Conservation (phyloP, 768 basidiomycete species). For the Leccinum barrowsii region DNA sequence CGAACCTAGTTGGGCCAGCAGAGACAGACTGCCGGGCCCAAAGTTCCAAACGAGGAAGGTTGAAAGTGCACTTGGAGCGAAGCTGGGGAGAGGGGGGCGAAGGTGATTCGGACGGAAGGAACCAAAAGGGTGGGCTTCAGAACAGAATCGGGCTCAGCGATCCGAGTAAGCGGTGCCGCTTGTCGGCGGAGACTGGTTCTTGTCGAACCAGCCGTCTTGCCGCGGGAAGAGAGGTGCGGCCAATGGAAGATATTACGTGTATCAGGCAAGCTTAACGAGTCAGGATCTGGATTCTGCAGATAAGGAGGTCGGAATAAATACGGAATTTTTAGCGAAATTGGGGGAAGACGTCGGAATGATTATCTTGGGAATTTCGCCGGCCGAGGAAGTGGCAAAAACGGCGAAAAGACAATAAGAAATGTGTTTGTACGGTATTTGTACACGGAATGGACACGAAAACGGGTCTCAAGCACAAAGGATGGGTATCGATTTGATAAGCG, state of each 20-base stretch:
- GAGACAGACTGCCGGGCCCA: slow-evolving; percentile 20
- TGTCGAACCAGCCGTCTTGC: slow-evolving; percentile 14
- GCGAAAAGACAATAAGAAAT: slow-evolving; percentile 46
- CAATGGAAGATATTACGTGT: slow-evolving; percentile 31
- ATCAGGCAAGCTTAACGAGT: slow-evolving; percentile 26
- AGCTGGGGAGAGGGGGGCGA: neutral
- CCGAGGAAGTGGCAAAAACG: slow-evolving; percentile 27
- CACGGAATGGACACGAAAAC: slow-evolving; percentile 40
- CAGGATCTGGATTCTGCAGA: slow-evolving; percentile 29
- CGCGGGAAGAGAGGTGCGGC: slow-evolving; percentile 28
- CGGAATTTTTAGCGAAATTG: slow-evolving; percentile 30
- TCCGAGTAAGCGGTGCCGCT: slow-evolving; percentile 20
- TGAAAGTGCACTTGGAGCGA: slow-evolving; percentile 16
- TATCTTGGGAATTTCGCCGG: slow-evolving; percentile 36
- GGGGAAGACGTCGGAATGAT: slow-evolving; percentile 15
- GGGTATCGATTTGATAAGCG: slow-evolving; percentile 32
- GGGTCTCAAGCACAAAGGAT: slow-evolving; percentile 31
- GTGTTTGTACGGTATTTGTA: slow-evolving; percentile 39
- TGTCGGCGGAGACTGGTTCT: slow-evolving; percentile 30
- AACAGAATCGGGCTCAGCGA: slow-evolving; percentile 11
- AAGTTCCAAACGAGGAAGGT: slow-evolving; percentile 25
- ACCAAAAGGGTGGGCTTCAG: slow-evolving; percentile 5
- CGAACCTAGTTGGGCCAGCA: slow-evolving; percentile 4
- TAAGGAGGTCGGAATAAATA: slow-evolving; percentile 33
- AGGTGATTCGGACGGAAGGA: slow-evolving; percentile 13